A percentile compares a stretch with the other conserved stretches of the same genome.
Conservation (phyloP, 1,139 yeast genomes). For the Zygosaccharomyces pseudobailii region DNA sequence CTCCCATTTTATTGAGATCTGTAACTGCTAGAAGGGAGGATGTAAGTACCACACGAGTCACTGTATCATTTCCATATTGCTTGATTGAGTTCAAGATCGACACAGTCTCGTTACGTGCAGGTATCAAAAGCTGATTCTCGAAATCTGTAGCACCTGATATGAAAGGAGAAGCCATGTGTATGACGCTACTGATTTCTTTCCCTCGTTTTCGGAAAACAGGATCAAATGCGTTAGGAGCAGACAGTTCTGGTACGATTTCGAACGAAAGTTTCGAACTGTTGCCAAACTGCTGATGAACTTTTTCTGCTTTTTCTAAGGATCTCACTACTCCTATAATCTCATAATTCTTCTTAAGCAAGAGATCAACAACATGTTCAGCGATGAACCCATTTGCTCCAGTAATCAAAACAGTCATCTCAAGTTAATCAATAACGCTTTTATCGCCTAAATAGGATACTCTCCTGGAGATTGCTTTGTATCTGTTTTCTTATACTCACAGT, state of each 20-base stretch:
- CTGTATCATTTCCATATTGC: conserved; percentile 42
- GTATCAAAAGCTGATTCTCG: conserved; percentile 41
- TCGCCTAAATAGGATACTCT: too few relatives aligned
- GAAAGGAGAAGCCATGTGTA: conserved; percentile 52
- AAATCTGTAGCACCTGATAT: conserved; percentile 33
- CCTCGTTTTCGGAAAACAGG: conserved; percentile 41
- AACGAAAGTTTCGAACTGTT: conserved; percentile 34
- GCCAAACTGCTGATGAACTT: conserved; percentile 22
- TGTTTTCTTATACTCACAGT: too few relatives aligned
- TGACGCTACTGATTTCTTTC: conserved; percentile 46
- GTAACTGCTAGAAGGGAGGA: conserved; percentile 51
- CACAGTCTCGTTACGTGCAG: conserved; percentile 51
- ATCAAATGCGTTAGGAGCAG: conserved; percentile 48
- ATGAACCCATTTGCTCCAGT: conserved; percentile 51
- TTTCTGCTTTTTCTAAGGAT: conserved; percentile 32
- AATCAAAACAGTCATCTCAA: conserved; percentile 35
- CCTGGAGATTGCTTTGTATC: too few relatives aligned
- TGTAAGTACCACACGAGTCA: conserved; percentile 39
- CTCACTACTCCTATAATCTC: conserved; percentile 38
- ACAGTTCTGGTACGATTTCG: conserved; percentile 49
- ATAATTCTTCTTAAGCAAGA: conserved; percentile 29
- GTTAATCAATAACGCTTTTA: too few relatives aligned
- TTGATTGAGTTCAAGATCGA: conserved; percentile 42
- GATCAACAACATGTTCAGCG: conserved; percentile 41
- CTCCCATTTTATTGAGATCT: conserved; percentile 41